These are phyloP conservation scores for Venturia aucupariae DNA, from an alignment of 2,329 filamentous ascomycete genomes.

Conservation along the genomic window DNA sequence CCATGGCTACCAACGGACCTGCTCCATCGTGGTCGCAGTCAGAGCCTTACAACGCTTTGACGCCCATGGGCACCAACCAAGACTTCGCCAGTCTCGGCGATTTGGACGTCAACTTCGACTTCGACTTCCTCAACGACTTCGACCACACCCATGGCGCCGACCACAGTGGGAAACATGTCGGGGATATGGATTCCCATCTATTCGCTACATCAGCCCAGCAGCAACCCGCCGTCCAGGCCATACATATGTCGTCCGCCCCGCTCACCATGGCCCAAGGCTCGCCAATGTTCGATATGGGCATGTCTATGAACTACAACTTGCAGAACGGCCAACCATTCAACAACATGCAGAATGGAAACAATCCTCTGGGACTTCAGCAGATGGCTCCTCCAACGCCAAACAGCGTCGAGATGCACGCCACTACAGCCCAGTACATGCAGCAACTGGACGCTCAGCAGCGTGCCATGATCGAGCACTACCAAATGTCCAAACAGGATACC, in stretches of 20 bases:
- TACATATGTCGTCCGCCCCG: background rate
- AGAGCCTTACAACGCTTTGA: conserved; percentile 6
- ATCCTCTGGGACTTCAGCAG: conserved; percentile 37
- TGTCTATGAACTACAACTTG: background rate
- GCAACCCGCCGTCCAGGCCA: conserved; percentile 10
- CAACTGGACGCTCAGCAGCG: conserved; percentile 47
- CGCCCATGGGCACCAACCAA: conserved; percentile 8
- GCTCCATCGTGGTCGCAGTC: background rate
- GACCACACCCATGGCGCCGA: background rate
- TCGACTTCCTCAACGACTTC: conserved; percentile 13
- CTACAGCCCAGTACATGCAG: conserved; percentile 48
- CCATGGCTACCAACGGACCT: background rate
- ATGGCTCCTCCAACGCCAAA: conserved; percentile 72
- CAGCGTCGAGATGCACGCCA: conserved; percentile 64
- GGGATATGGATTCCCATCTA: background rate
- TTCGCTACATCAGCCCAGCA: background rate
- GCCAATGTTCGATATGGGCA: conserved; percentile 13
- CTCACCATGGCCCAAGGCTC: background rate
- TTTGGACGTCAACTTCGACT: conserved; percentile 8
- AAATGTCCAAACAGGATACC: conserved; percentile 55
- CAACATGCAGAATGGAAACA: background rate
- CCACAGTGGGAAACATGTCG: background rate
- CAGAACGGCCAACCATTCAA: background rate
- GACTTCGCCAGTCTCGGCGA: conserved; percentile 8
- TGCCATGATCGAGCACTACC: conserved; percentile 57